Evolutionary conservation across 2,329 filamentous ascomycete genomes (phyloP), one percentile per base, ranked within the genome.

Genomic region (Onygenales sp.): DNA sequence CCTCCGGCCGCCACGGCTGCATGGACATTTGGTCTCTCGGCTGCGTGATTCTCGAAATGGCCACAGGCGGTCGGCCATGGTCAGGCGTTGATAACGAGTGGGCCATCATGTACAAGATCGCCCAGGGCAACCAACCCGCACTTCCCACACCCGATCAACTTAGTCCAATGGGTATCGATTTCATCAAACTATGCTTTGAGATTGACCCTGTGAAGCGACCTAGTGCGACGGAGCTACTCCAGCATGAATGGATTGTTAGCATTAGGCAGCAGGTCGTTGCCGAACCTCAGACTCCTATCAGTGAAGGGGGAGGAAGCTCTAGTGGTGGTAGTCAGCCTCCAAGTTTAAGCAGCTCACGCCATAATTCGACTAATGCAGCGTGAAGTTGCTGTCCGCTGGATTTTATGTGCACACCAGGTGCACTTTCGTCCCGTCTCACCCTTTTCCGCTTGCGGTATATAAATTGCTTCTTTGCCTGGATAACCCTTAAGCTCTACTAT

Each of bases 31-130:
- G 81, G 81, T 81, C 81, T 2, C 61, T 84, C 13, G 82, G 81
- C 4, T 75, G 74, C 46, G 93, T 98, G 39, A 88, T 98, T 59
- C 81, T 96, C 42, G 93, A 98, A 70, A 97, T 98, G 92, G 89
- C 89, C 3, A 98, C 93, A 0, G 93, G 93, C 17, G 83, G 90
- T 57, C 84, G 92, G 13, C 93, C 93, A 1, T 98, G 93, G 93
- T 89, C 90, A 31, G 89, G 86, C 59, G 83, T 97, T 46, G 93
- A 98, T 74, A 98, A 98, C 67, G 93, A 98, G 70, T 98, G 91
- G 90, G 93, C 93, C 42, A 97, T 98, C 74, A 98, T 98, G 93
- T 98, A 96, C 79, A 97, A 97, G 75, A 98, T 98, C 65, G 93
- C 93, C 1, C 92, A 95, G 67, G 93, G 93, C 59, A 95, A 96